Percentiles rank a stretch among this genome's conserved stretches.
Conservation (phyloP, 176 grass and related monocot genomes). For the Pontederia crassipes region DNA sequence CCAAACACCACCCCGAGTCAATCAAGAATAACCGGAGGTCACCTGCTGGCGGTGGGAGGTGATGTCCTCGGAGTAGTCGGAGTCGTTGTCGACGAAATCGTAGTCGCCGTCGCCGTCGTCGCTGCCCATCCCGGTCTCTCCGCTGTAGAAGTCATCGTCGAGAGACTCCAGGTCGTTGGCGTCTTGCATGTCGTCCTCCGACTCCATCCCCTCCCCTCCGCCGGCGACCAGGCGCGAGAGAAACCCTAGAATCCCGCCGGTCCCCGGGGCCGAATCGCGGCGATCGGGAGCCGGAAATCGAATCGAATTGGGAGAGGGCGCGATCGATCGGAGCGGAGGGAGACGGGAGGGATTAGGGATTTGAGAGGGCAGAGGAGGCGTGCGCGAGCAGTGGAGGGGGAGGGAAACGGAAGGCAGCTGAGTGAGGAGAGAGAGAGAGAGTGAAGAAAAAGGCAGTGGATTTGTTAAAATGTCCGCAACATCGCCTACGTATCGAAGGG, state of each 20-base stretch:
- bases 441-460: no score
- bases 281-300: background rate
- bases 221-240: background rate
- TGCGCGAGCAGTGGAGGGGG: no score
- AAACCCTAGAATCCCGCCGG: slow-evolving; percentile 4
- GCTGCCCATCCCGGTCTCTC: slow-evolving; percentile 23
- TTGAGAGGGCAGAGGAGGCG: no score
- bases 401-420: no score
- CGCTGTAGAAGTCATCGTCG: slow-evolving; percentile 76
- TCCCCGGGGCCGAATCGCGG: background rate
- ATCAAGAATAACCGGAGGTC: background rate
- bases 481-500: no score
- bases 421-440: no score
- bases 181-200: slow-evolving; percentile 52
- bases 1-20: background rate
- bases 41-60: slow-evolving; percentile 59
- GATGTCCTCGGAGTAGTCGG: slow-evolving; percentile 40
- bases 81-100: slow-evolving; percentile 25
- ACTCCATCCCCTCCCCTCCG: slow-evolving; percentile 34
- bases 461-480: no score
- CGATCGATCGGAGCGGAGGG: background rate
- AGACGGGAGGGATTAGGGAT: no score
- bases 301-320: background rate
- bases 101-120: slow-evolving; percentile 19
- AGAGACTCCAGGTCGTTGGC: slow-evolving; percentile 55